Evolutionary conservation across 129 eudicot genomes (phyloP), one percentile per base, ranked within the genome.

Genomic region (Apium graveolens): DNA sequence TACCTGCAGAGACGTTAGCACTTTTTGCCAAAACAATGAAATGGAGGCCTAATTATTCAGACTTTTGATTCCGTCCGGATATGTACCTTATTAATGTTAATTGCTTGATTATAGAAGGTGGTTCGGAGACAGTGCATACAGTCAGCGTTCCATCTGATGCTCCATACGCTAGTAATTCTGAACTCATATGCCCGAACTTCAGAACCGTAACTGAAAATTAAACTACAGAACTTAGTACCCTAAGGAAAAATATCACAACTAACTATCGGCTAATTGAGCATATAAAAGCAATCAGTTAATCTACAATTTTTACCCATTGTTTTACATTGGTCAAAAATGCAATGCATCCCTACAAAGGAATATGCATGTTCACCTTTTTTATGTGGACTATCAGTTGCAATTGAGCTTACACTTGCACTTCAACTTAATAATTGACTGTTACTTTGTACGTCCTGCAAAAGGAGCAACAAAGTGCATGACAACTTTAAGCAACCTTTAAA

Each of bases 281-380:
- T 66, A 66, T 31, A 60, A 60, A 29, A 21, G 38, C 72, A 66
- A 66, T 65, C 39, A 27, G 13, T 31, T 11, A 62, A 62, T 62
- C 38, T 1, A 65, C 29, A 81, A 26, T 77, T 32, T 60, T 83
- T 92, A 91, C 97, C 97, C 93, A 92, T 89, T 55, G 93, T 92
- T 86, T 95, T 95, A 94, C 97, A 90, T 76, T 95, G 97, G 84
- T 95, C 97, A 85, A 95, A 95, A 55, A 95, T 91, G 90, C 97
- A 95, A 87, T 95, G 98, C 98, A 95, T 95, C 84, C 98, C 98
- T 26, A 95, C 92, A 86, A 91, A 95, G 34, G 98, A 91, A 90
- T 92, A 95, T 42, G 96, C 98, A 82, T 90, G 91, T 82, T 95
- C 97, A 69, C 85, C 80, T 83, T 82, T 90, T 80, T 78, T 84